Evolutionary conservation across 2,329 filamentous ascomycete species (phyloP).

Genomic region (Parastagonospora nodorum): DNA sequence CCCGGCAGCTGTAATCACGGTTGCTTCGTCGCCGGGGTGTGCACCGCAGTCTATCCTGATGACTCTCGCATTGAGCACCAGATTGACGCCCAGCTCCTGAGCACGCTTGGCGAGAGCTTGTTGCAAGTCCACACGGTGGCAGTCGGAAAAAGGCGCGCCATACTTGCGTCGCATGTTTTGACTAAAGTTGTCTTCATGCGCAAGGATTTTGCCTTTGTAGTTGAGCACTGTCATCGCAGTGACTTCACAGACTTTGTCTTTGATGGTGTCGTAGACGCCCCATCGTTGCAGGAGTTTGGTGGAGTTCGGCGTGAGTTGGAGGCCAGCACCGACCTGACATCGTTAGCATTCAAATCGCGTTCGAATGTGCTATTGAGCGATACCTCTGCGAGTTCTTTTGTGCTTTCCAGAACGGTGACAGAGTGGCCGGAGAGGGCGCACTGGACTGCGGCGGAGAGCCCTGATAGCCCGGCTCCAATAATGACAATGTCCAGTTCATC

Average conservation of each 20-base stretch:
- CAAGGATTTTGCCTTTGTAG: constrained; percentile 57
- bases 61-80: constrained; percentile 58
- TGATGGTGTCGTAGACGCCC: constrained; percentile 54
- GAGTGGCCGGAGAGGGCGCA: constrained; percentile 46
- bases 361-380: background rate
- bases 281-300: constrained; percentile 58
- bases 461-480: constrained; percentile 50
- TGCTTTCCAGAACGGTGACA: constrained; percentile 51
- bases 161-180: constrained; percentile 61
- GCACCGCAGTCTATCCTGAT: constrained; percentile 54
- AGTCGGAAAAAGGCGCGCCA: constrained; percentile 61
- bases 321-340: constrained; percentile 40
- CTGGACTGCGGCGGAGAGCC: constrained; percentile 52
- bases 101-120: constrained; percentile 58
- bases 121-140: constrained; percentile 68
- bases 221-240: constrained; percentile 57
- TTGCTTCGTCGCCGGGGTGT: constrained; percentile 33
- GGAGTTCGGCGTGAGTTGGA: constrained; percentile 47
- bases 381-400: constrained; percentile 51
- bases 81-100: constrained; percentile 57
- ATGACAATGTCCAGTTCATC: constrained; percentile 31
- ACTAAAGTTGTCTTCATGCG: constrained; percentile 58
- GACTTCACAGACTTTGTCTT: constrained; percentile 49
- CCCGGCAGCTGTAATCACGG: constrained; percentile 49
- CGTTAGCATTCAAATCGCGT: background rate